Evolutionary conservation across 495 filamentous ascomycete genomes (phyloP), one percentile per base, ranked within the genome.

Genomic region (Achaetomiella virescens): DNA sequence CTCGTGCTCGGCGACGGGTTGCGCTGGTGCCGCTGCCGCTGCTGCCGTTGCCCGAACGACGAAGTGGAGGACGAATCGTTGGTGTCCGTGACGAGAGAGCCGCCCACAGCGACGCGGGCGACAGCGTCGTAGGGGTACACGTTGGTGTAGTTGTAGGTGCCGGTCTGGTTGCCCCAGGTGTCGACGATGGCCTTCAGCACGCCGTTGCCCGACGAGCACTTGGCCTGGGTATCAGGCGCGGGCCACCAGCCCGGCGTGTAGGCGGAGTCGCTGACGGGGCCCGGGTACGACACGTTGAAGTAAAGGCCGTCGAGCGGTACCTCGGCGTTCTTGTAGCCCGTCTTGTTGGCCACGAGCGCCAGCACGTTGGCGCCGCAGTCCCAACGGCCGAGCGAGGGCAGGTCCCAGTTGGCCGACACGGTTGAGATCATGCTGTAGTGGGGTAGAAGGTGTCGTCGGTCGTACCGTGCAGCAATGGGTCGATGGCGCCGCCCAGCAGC

Each of bases 361-460:
- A 78, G 75, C 29, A 83, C 78, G 64, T 83, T 82, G 36, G 78
- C 78, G 42, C 74, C 78, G 31, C 78, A 76, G 48, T 80, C 79
- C 43, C 69, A 81, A 48, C 79, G 77, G 3, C 73, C 73, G 2
- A 75, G 66, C 14, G 71, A 72, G 57, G 67, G 66, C 8, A 75
- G 67, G 47, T 66, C 64, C 75, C 75, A 85, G 75, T 90, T 90
- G 9, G 81, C 81, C 24, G 78, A 72, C 20, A 84, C 75, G 18
- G 84, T 83, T 10, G 85, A 73, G 55, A 90, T 77, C 52, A 79
- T 73, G 35, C 80, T 85, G 76, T 86, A 89, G 72, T 88, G 86
- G 63, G 82, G 71, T 89, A 89, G 75, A 81, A 88, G 45, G 74
- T 81, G 65, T 76, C 61, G 61, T 89, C 87, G 3, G 68, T 79